Base-by-base conservation (phyloP, 192 early-diverging fungal species). In the Diversispora eburnea region DNA sequence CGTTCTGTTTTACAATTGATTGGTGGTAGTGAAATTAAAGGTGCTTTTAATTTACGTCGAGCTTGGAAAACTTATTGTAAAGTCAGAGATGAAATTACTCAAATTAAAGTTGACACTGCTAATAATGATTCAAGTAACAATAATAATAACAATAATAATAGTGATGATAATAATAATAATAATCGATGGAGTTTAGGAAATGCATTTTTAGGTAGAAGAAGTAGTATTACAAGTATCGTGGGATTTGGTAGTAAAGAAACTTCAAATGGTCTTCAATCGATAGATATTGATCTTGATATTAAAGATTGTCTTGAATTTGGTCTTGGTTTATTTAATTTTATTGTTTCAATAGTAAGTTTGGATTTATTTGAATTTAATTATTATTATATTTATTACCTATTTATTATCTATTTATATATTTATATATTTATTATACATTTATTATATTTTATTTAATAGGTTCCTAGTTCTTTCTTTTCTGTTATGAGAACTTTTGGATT, bases 291-390 rank as follows among this genome's bases (percentile, higher is more conserved):
- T 8, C 69, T 75, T 20, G 80, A 82, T 70, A 22, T 79, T 43
- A 77, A 82, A 17, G 80, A 82, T 45, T 82, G 75, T 64, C 22
- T 82, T 46, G 60, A 73, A n/a, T 82, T 79, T 48, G 80, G 80
- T 13, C 72, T 82, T 49, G 80, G 80, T 4, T 25, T 82, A 9
- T 79, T 82, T 63, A 78, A 79, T 59, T 82, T 82, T 59, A 77
- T 82, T 43, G 73, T 79, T 8, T 70, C 76, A 20, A 71, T 79
- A 19, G 80, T 81, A 9, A 77, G 77, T 33, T 39, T 33, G 25
- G 25, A 33, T 33, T 33, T 33, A 33, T 33, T 39, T 33, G 25
- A 2, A 33, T 33, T 33, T 33, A 33, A 33, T 33, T 33, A 33
- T 33, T 33, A 33, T 33, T 33, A 33, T 33, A 33, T 33, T 33